phyloP scores from a whole-genome alignment of 1,139 yeast genomes.

The Keqinozyma sinolaborantium region DNA sequence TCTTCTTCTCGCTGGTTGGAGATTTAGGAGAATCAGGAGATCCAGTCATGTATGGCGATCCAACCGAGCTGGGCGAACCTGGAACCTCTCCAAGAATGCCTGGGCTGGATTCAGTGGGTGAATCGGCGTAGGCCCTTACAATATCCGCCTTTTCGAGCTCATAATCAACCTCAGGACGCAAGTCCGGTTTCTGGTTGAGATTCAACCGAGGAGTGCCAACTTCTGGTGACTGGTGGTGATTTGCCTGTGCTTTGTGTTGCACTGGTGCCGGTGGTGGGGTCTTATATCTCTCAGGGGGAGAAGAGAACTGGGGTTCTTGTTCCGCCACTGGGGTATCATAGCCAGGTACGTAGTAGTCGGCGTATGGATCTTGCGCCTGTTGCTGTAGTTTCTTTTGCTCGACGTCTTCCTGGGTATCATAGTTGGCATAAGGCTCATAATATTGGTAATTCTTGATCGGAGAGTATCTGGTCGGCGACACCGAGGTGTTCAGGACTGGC shows the following conservation, averaged over 20 bases:
- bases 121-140: background rate
- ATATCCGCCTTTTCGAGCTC: background rate
- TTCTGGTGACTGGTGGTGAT: background rate
- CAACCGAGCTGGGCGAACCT: background rate
- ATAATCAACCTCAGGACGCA: background rate
- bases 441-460: constrained; percentile 3
- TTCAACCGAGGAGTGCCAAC: background rate
- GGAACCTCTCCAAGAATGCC: background rate
- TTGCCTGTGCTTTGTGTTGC: constrained; percentile 2
- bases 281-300: constrained; percentile 5
- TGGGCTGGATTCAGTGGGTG: background rate
- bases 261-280: constrained; percentile 11
- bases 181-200: background rate
- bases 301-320: constrained; percentile 11
- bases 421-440: constrained; percentile 29
- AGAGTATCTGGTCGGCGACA: background rate
- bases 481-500: background rate
- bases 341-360: constrained; percentile 11
- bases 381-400: constrained; percentile 13
- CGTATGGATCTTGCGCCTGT: constrained; percentile 23
- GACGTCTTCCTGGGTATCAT: constrained; percentile 17
- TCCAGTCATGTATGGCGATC: too few species aligned
- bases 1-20: constrained; percentile 9
- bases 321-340: constrained; percentile 16
- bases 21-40: background rate